Conservation (phyloP, 768 basidiomycete genomes). For the Amanita rimosa region DNA sequence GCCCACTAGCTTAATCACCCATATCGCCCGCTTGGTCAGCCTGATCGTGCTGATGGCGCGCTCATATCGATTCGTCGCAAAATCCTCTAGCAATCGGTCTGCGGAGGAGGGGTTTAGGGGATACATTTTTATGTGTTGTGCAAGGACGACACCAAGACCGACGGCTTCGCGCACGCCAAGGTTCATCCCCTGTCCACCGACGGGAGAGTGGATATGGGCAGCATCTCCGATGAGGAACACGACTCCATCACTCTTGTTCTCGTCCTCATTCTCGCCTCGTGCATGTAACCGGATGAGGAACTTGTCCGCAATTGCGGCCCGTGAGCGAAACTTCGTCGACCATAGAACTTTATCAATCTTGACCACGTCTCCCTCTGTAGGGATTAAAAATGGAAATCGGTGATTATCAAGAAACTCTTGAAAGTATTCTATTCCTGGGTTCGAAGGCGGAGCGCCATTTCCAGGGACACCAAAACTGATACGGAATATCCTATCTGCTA, state of each 20-base stretch:
- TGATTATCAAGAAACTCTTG: slow-evolving; percentile 30
- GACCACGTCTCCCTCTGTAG: slow-evolving; percentile 19
- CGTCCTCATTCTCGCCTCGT: background rate
- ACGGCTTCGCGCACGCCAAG: slow-evolving; percentile 44
- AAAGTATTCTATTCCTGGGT: slow-evolving; percentile 28
- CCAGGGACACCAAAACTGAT: slow-evolving; percentile 27
- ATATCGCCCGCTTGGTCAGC: slow-evolving; percentile 23
- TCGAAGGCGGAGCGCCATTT: slow-evolving; percentile 22
- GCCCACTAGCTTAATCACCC: background rate
- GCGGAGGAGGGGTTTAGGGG: slow-evolving; percentile 9
- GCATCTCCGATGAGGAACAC: slow-evolving; percentile 17
- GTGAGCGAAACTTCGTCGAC: slow-evolving; percentile 8
- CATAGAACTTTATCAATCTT: slow-evolving; percentile 27
- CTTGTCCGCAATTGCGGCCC: slow-evolving; percentile 18
- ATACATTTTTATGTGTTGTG: slow-evolving; percentile 17
- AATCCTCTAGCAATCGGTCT: slow-evolving; percentile 23
- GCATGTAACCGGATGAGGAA: slow-evolving; percentile 18
- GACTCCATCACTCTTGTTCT: slow-evolving; percentile 7
- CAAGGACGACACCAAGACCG: slow-evolving; percentile 28
- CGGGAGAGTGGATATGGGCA: slow-evolving; percentile 37
- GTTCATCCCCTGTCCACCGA: slow-evolving; percentile 49
- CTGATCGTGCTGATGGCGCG: slow-evolving; percentile 29
- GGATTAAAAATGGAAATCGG: slow-evolving; percentile 13
- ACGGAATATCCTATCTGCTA: slow-evolving; percentile 21
- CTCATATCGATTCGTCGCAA: slow-evolving; percentile 22